Base-by-base conservation (phyloP, 164 flowering plant species). In the Tinospora cordifolia region DNA sequence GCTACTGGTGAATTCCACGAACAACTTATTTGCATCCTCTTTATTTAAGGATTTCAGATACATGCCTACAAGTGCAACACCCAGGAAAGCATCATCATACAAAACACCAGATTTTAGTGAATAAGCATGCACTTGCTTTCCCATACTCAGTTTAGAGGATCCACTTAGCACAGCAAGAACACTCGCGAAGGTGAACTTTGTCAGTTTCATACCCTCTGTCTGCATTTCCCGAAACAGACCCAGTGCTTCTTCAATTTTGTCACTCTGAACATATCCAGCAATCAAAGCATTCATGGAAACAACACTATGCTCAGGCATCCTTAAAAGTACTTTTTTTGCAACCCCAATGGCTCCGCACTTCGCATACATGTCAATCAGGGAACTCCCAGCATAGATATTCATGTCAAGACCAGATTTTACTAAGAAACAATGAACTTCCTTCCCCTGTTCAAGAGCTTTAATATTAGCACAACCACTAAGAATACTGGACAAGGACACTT, bases 321-420 rank as follows among this genome's bases (percentile, higher is more conserved):
- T 49, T 71, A 67, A 59, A 24, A 86, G 69, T 71, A 85, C 84
- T 65, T 75, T 74, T 54, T 51, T 64, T 46, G 97, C 93, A 73
- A 76, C 74, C 13, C n/a, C 80, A 71, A 82, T 70, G 63, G 65
- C 77, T 39, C 86, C 95, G 78, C 97, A 88, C 79, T 92, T 94
- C 6, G 79, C 84, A 78, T 92, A 94, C 97, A 94, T 87, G 82
- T 88, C 95, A 76, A 92, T 75, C 60, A 94, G 83, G 59, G 98
- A 85, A 82, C 98, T 87, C 69, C 89, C 96, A 39, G 87, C 81
- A 79, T 84, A 92, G 26, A 84, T 82, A 69, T 85, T 83, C 26
- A 78, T 81, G 71, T 88, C 92, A 51, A 89, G 79, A 65, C 93
- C 91, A 66, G 49, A 75, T 71, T 90, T 92, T 24, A 86, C 64